Evolutionary conservation across 345 rosid species (phyloP).

Genomic region (Corymbia maculata): DNA sequence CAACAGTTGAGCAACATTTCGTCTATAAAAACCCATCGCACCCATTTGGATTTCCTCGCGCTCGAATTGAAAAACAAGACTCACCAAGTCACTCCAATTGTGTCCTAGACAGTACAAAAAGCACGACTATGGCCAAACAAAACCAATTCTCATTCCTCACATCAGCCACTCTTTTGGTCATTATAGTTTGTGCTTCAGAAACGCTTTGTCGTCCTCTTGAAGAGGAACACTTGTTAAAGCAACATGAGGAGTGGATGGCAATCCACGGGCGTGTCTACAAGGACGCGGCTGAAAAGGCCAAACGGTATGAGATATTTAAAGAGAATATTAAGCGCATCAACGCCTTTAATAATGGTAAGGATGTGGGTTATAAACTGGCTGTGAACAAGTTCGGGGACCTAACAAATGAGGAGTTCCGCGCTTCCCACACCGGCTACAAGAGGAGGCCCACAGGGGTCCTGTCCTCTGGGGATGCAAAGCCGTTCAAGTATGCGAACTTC

Average conservation of each 20-base stretch:
- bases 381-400: conserved; percentile 18
- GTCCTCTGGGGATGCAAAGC: background rate
- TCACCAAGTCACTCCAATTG: background rate
- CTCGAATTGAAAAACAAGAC: conserved; percentile 12
- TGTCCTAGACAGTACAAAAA: background rate
- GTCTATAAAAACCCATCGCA: background rate
- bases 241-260: conserved; percentile 22
- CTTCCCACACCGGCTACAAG: conserved; percentile 7
- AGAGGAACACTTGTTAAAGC: conserved; percentile 15
- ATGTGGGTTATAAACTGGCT: conserved; percentile 4
- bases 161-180: fast-evolving
- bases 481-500: conserved; percentile 3
- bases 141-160: background rate
- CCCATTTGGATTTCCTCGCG: background rate
- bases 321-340: background rate
- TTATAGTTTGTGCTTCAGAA: background rate
- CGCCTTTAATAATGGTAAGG: background rate
- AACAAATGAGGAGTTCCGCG: conserved; percentile 19
- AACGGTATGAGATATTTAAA: conserved; percentile 2
- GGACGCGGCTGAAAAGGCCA: background rate
- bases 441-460: background rate
- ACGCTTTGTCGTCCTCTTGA: background rate
- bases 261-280: conserved; percentile 2
- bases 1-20: fast-evolving
- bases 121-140: background rate